phyloP scores from a whole-genome alignment of 805 yeast genomes.

The Starmerella apicola region DNA sequence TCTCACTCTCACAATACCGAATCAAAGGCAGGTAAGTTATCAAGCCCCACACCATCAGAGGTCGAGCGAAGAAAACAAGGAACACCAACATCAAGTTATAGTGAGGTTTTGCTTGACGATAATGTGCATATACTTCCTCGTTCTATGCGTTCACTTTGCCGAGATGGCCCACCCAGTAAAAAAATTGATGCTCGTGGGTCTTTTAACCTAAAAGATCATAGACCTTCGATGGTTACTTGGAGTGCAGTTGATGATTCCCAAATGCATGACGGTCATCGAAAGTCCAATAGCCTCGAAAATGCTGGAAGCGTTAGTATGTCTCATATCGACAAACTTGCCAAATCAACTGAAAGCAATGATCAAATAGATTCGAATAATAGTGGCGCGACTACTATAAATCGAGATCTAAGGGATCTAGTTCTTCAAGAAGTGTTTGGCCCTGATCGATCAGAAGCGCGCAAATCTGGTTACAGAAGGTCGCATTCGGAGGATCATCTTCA shows the following conservation, averaged over 20 bases:
- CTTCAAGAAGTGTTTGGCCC: slow-evolving; percentile 63
- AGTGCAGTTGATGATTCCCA: slow-evolving; percentile 7
- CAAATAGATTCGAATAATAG: too few relatives aligned
- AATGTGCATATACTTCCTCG: slow-evolving; percentile 86
- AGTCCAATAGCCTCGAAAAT: background rate
- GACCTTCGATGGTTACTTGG: slow-evolving; percentile 17
- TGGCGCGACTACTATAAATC: slow-evolving; percentile 59
- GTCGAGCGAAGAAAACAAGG: too few relatives aligned
- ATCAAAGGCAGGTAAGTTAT: too few relatives aligned
- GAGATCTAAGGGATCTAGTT: slow-evolving; percentile 58
- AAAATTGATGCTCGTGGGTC: slow-evolving; percentile 17
- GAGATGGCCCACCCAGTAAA: background rate
- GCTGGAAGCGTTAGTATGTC: too few relatives aligned
- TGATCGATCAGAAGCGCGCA: slow-evolving; percentile 1
- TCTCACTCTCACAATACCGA: background rate
- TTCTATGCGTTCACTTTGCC: slow-evolving; percentile 32
- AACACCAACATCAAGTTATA: slow-evolving; percentile 8
- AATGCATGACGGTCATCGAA: background rate
- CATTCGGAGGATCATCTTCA: background rate
- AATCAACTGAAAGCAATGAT: too few relatives aligned
- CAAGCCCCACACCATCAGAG: too few relatives aligned
- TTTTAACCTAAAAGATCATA: slow-evolving; percentile 22
- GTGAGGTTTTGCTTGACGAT: slow-evolving; percentile 80
- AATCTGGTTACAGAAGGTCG: background rate
- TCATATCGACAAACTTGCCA: too few relatives aligned